Base-by-base conservation (phyloP, 371 early-diverging fungal genomes). In the Mortierella sp. region DNA sequence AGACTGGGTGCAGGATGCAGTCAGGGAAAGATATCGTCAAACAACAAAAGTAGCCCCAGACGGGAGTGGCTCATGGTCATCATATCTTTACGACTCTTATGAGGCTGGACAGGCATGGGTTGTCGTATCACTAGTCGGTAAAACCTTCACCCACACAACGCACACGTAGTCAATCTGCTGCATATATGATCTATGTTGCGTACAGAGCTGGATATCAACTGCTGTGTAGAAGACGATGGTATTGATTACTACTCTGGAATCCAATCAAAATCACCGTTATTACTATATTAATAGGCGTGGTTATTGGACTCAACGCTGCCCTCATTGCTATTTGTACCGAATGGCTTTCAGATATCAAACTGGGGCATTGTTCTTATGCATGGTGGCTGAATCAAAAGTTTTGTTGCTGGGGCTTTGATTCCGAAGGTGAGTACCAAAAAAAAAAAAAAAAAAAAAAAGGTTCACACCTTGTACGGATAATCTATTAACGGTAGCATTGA, bases 301-400 rank as follows among this genome's bases (percentile, higher is more conserved):
- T 93, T 19, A 94, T 97, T 65, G 92, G 94, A 3, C 63, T 94
- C 33, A 92, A 91, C 74, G 97, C 98, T 2, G 95, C 96, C 28
- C 80, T 94, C 33, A 94, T 98, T 69, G 94, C 96, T 65, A 94
- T 98, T 57, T 87, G 88, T n/a, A 92, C 95, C 21, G 92, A 93
- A 61, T 95, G 94, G 93, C 86, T 98, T 11, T 92, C 93, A 52
- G 96, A 95, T 80, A 85, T 94, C 52, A 95, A 97, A 74, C 61
- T 92, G 4, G 99, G 99, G 0, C 94, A 93, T 76, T 98, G 99
- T 77, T 84, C 85, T 4, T 90, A 84, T n/a, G 94, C 89, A 1
- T 98, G 97, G 94, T 98, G 97, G 93, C 83, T 98, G 52, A 97
- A 95, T 83, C 92, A 94, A 76, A 95, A 96, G 83, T 98, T 98